Percentiles rank a stretch among this genome's conserved stretches.
phyloP scores from a whole-genome alignment of 257 asterid genomes.

The Striga asiatica region DNA sequence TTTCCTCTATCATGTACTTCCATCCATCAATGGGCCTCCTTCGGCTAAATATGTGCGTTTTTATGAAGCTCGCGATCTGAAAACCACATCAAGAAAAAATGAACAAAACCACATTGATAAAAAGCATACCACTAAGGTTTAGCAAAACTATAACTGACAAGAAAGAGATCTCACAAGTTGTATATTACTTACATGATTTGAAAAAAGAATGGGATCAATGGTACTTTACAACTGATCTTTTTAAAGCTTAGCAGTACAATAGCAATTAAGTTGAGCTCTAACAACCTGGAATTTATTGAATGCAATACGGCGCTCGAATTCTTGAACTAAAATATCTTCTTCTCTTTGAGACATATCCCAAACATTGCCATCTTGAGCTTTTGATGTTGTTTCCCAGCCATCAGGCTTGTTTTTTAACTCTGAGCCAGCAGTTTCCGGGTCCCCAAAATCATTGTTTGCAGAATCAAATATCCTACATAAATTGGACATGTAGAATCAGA shows the following conservation, averaged over 20 bases:
- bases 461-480: conserved; percentile 70
- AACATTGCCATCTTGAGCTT: conserved; percentile 54
- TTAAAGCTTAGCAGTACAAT: no score
- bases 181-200: no score
- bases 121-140: no score
- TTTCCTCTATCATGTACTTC: conserved; percentile 91
- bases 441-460: conserved; percentile 41
- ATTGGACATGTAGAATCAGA: no score
- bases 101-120: no score
- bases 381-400: conserved; percentile 86
- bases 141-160: no score
- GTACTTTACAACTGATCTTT: no score
- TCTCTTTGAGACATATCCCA: conserved; percentile 98
- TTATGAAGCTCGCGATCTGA: conserved; percentile 91
- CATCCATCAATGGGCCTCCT: conserved; percentile 87
- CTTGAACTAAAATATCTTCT: conserved; percentile 91
- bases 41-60: conserved; percentile 63
- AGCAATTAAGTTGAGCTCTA: no score
- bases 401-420: conserved; percentile 81
- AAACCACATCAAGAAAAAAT: conserved; percentile 1
- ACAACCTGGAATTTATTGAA: conserved; percentile 86
- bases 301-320: conserved; percentile 87
- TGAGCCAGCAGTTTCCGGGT: conserved; percentile 23
- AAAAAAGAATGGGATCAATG: no score
- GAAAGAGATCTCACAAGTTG: no score